These are phyloP conservation scores for Neckera pumila DNA, from an alignment of 225 moss, liverwort and hornwort genomes.

Conservation along the genomic window DNA sequence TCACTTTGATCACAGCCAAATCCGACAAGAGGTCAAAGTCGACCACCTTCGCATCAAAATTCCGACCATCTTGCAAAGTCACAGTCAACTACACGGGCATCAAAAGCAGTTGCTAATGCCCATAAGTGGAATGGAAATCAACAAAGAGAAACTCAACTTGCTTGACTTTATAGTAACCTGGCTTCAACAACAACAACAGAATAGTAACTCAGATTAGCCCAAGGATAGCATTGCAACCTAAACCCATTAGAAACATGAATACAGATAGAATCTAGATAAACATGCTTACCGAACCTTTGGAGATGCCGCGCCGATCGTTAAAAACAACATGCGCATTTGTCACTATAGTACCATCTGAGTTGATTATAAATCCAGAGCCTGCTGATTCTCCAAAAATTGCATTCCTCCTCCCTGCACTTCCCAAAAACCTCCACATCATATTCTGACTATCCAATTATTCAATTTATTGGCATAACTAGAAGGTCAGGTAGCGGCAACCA, in stretches of 20 bases:
- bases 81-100: constrained; percentile 60
- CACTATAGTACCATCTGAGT: constrained; percentile 78
- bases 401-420: constrained; percentile 47
- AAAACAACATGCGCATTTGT: constrained; percentile 92
- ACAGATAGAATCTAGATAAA: background rate
- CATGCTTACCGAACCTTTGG: constrained; percentile 66
- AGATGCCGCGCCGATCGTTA: constrained; percentile 28
- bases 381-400: constrained; percentile 51
- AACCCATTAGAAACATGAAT: background rate
- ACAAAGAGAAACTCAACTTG: background rate
- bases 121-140: background rate
- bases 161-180: background rate
- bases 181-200: background rate
- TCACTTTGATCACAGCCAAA: constrained; percentile 89
- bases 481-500: background rate
- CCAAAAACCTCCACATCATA: background rate
- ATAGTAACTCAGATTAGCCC: background rate
- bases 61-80: constrained; percentile 96
- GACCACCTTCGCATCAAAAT: constrained; percentile 64
- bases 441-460: background rate
- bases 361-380: constrained; percentile 83
- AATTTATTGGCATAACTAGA: background rate
- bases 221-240: background rate
- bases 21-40: constrained; percentile 73
- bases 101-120: background rate